A percentile compares a stretch with the other conserved stretches of the same genome.
phyloP scores from a whole-genome alignment of 176 grass and related monocot genomes.

The Paspalum vaginatum region DNA sequence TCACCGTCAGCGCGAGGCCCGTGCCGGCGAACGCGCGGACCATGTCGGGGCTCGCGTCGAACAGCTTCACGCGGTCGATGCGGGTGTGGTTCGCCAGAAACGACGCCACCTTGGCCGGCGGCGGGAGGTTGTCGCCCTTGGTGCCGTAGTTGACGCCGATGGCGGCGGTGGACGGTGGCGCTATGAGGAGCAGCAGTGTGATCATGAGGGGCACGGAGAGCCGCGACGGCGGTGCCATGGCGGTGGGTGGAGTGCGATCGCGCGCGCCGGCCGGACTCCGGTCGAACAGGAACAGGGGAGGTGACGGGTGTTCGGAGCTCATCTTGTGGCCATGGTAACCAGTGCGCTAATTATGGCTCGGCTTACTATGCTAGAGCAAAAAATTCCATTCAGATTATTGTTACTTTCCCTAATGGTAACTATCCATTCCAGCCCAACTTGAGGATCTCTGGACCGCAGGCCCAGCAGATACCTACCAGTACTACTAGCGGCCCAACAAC shows the following conservation, averaged over 20 bases:
- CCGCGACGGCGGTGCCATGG: constrained; percentile 42
- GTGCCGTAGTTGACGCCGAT: constrained; percentile 95
- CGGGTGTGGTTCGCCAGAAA: constrained; percentile 64
- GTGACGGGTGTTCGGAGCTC: background rate
- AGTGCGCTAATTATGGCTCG: constrained; percentile 22
- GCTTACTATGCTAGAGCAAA: background rate
- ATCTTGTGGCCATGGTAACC: background rate
- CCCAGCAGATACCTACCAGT: too few species aligned
- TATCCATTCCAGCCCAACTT: too few species aligned
- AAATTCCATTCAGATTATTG: background rate
- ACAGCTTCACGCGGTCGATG: constrained; percentile 89
- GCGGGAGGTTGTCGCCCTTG: constrained; percentile 72
- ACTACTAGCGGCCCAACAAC: too few species aligned
- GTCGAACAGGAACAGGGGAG: constrained; percentile 23
- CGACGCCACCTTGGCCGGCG: constrained; percentile 52
- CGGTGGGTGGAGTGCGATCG: background rate
- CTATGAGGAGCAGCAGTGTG: background rate
- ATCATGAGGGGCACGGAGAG: background rate
- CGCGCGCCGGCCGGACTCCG: background rate
- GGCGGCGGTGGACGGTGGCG: background rate
- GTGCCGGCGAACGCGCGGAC: constrained; percentile 77
- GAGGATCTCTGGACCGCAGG: too few species aligned
- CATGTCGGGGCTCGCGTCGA: constrained; percentile 74
- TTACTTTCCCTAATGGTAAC: background rate
- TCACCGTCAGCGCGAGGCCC: constrained; percentile 65